A percentile compares a stretch with the other conserved stretches of the same genome.
Evolutionary conservation across 305 asterid species (phyloP).

Genomic region (Andrographis paniculata): DNA sequence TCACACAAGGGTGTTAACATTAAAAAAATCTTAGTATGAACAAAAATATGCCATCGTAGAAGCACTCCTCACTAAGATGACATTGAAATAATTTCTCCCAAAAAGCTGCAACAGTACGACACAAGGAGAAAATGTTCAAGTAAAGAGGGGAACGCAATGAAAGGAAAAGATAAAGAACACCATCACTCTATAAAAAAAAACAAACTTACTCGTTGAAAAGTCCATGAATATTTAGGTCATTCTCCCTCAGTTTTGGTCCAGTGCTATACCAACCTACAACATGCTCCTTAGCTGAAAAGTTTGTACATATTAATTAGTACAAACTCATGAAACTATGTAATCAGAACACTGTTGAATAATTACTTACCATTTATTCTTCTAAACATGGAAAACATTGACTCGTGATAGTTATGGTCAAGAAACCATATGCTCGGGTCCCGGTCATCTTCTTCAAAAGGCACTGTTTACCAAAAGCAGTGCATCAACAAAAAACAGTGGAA

Average conservation of each 20-base stretch:
- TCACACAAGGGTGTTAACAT: no score
- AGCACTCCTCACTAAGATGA: no score
- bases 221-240: slow-evolving; percentile 67
- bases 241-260: slow-evolving; percentile 87
- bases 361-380: slow-evolving; percentile 76
- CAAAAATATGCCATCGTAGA: no score
- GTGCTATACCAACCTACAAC: slow-evolving; percentile 98
- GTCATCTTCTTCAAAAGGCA: slow-evolving; percentile 96
- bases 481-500: slow-evolving; percentile 3
- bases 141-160: no score
- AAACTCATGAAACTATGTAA: slow-evolving; percentile 3
- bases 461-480: slow-evolving; percentile 30
- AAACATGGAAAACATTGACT: slow-evolving; percentile 91
- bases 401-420: slow-evolving; percentile 93
- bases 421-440: slow-evolving; percentile 89
- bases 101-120: no score
- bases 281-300: slow-evolving; percentile 84
- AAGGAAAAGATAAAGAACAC: slow-evolving; percentile 2
- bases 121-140: no score
- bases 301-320: slow-evolving; percentile 3
- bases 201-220: slow-evolving; percentile 71
- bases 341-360: slow-evolving; percentile 10
- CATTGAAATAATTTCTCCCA: no score
- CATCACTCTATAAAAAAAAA: slow-evolving; percentile 6
- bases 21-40: no score